Percentiles rank a stretch among this genome's conserved stretches.
phyloP scores from a whole-genome alignment of 2,329 filamentous ascomycete species.

The Cryphonectria carpinicola region DNA sequence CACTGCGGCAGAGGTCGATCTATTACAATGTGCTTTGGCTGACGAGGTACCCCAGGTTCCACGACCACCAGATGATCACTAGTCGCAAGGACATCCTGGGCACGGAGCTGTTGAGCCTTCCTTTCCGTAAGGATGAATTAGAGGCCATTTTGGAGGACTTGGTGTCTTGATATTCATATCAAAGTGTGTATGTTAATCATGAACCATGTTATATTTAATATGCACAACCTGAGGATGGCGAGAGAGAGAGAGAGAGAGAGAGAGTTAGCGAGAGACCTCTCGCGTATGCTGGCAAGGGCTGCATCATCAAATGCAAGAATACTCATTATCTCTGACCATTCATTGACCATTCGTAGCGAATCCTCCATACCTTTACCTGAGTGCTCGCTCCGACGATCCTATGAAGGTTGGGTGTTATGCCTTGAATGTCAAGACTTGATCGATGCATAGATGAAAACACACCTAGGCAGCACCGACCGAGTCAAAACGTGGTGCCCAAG shows the following conservation, averaged over 20 bases:
- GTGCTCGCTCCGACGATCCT: too few relatives aligned
- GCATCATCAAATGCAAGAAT: neutral
- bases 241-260: neutral
- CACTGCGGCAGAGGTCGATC: neutral
- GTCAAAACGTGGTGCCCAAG: neutral
- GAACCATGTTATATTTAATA: neutral
- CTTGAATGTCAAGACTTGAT: too few relatives aligned
- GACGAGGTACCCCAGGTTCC: conserved; percentile 64
- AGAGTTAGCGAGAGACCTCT: neutral
- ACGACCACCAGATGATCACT: conserved; percentile 97
- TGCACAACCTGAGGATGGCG: neutral
- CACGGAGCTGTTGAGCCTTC: conserved; percentile 82
- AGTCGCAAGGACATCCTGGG: conserved; percentile 84
- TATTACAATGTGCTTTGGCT: conserved; percentile 27
- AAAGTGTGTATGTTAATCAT: neutral
- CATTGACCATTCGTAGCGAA: neutral
- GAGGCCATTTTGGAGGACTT: conserved; percentile 85
- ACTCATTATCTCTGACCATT: neutral
- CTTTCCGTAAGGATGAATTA: conserved; percentile 85
- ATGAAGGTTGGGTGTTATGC: too few relatives aligned
- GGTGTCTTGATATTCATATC: conserved; percentile 40
- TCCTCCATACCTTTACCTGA: neutral
- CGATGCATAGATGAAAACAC: neutral
- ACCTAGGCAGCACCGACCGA: neutral
- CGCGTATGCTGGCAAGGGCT: neutral